A percentile compares a stretch with the other conserved stretches of the same genome.
These are phyloP conservation scores for Inonotus obliquus DNA, from an alignment of 1,284 basidiomycete genomes.

Conservation along the genomic window DNA sequence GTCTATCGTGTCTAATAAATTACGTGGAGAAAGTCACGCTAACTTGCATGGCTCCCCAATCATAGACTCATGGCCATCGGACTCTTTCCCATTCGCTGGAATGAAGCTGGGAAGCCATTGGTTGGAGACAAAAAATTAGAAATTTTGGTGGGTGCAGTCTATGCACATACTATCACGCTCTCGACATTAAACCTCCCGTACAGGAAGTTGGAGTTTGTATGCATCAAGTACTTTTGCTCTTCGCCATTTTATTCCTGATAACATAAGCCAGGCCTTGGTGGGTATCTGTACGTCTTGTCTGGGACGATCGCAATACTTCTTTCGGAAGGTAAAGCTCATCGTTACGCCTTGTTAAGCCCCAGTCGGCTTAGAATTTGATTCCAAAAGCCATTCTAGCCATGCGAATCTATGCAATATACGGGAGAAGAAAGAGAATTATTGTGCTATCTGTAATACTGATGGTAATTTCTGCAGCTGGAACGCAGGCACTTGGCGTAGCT, in stretches of 20 bases:
- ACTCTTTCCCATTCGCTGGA: background rate
- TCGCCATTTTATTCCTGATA: no score
- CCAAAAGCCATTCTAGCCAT: background rate
- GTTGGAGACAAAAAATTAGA: background rate
- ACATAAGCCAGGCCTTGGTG: conserved; percentile 1
- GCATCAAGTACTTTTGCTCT: background rate
- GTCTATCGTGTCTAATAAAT: background rate
- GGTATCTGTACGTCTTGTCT: background rate
- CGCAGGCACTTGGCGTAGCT: background rate
- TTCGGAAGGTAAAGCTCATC: background rate
- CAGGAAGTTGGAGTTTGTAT: background rate
- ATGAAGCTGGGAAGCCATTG: background rate
- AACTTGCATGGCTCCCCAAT: no score
- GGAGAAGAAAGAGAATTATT: background rate
- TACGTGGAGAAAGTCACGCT: background rate
- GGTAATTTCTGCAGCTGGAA: background rate
- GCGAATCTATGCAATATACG: conserved; percentile 4
- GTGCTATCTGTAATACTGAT: conserved; percentile 1
- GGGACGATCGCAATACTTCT: background rate
- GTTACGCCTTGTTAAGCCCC: background rate
- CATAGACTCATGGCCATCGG: background rate
- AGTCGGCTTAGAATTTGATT: background rate
- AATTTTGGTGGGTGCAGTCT: background rate
- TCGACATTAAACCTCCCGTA: background rate
- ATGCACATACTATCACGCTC: no score